phyloP scores from a whole-genome alignment of 495 filamentous ascomycete species.

The Tuber borchii region DNA sequence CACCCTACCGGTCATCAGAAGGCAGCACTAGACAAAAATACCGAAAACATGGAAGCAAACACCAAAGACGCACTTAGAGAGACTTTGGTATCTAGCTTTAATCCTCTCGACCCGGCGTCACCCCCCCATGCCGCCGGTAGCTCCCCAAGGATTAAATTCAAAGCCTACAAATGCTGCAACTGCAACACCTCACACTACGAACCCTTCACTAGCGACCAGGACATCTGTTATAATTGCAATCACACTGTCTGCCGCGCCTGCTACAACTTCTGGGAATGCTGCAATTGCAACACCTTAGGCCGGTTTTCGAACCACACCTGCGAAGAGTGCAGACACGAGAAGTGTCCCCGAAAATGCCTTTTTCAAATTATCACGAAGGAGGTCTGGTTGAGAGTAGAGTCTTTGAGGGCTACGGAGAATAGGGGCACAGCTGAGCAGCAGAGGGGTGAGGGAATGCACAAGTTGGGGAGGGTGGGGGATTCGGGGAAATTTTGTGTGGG shows the following conservation, averaged over 20 bases:
- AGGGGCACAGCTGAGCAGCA: not conserved
- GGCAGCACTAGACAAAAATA: not conserved
- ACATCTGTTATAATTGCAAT: not conserved
- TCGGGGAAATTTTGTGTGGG: not conserved
- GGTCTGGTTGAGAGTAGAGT: not conserved
- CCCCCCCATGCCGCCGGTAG: not conserved
- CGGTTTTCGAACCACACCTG: not conserved
- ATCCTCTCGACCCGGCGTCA: not conserved
- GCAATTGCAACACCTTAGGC: not conserved
- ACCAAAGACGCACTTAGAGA: not conserved
- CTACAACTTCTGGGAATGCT: slow-evolving; percentile 3
- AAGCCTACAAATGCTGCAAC: not conserved
- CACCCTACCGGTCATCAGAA: not conserved
- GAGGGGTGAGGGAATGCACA: not conserved
- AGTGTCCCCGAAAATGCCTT: not conserved
- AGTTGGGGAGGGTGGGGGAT: not conserved
- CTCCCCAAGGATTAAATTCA: not conserved
- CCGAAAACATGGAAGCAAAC: not conserved
- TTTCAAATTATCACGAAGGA: not conserved
- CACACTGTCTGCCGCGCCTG: not conserved
- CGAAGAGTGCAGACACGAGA: not conserved
- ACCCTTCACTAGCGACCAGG: not conserved
- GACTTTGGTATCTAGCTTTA: not conserved
- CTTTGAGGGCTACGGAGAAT: not conserved
- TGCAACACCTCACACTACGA: not conserved